Conservation (phyloP, 2,329 filamentous ascomycete species). For the Scedosporium apiospermum region DNA sequence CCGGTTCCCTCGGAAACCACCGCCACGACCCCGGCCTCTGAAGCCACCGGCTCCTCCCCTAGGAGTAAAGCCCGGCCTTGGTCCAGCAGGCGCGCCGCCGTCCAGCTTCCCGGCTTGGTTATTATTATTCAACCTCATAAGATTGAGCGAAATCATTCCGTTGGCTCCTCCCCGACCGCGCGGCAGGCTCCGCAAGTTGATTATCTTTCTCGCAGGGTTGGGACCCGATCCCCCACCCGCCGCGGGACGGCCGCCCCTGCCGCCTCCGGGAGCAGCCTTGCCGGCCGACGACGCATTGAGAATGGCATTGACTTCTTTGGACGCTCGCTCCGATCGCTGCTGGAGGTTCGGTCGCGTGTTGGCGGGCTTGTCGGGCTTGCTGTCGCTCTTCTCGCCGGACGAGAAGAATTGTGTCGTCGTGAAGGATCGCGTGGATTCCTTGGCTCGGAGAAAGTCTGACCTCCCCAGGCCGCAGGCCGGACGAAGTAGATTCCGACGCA, state of each 20-base stretch:
- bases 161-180: slow-evolving; percentile 18
- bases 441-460: slow-evolving; percentile 2
- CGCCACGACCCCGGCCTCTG: slow-evolving; percentile 8
- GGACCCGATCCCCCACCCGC: neutral
- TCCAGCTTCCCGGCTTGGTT: neutral
- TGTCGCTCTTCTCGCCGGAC: slow-evolving; percentile 19
- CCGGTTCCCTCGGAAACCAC: neutral
- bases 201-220: slow-evolving; percentile 17
- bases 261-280: neutral
- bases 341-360: slow-evolving; percentile 13
- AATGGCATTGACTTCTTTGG: slow-evolving; percentile 23
- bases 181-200: slow-evolving; percentile 29
- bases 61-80: slow-evolving; percentile 8
- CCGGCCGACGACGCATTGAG: slow-evolving; percentile 13
- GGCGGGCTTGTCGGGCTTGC: slow-evolving; percentile 9
- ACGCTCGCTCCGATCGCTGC: slow-evolving; percentile 23
- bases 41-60: slow-evolving; percentile 14
- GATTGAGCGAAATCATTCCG: slow-evolving; percentile 11
- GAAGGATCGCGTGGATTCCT: slow-evolving; percentile 14
- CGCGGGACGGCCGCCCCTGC: slow-evolving; percentile 13
- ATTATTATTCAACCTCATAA: neutral
- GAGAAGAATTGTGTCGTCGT: slow-evolving; percentile 25
- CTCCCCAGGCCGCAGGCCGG: slow-evolving; percentile 8
- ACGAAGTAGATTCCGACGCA: slow-evolving; percentile 9
- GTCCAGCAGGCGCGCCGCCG: slow-evolving; percentile 8